Base-by-base conservation (phyloP, 169 alveolate genomes). In the Plasmodium yoelii region DNA sequence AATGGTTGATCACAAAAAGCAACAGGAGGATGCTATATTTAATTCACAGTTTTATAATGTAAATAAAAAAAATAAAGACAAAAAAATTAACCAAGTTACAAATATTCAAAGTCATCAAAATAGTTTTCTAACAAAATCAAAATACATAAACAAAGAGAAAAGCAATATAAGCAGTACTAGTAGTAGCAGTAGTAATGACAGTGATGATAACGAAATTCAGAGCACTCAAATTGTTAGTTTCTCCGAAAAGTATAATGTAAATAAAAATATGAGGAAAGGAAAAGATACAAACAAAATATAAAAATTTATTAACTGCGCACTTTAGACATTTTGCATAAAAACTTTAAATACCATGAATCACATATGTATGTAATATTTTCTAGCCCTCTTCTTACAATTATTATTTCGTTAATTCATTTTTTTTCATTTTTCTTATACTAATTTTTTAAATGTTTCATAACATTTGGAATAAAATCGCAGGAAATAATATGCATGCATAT, bases 21-120 rank as follows among this genome's bases (percentile, higher is more conserved):
- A 63, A 44, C 74, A 63, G 8, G 77, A 75, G 57, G 77, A 75
- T n/a, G 42, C n/a, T n/a, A 42, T 75, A 13, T 75, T 63, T 64
- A 75, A 75, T 22, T 61, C 88, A 39, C 88, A 75, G 44, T 13
- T 75, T 24, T 75, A 75, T 64, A 75, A 63, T 47, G 6, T 75
- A 56, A 75, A 57, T 26, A 75, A 51, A 57, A 63, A 75, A 61
- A 75, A 34, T 39, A 57, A 67, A 13, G 64, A 64, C 15, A 67
- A 56, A 2, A 34, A 59, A 73, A 46, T 34, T 34, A 34, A 5
- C 42, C 42, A 34, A 34, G 42, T 4, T 34, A 34, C 42, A 34
- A 34, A 34, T 34, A 34, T 34, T 34, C 42, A 34, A 34, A 34
- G 5, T 34, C 42, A 34, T 34, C 42, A 34, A 34, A 34, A 34